Evolutionary conservation across 2,329 filamentous ascomycete species (phyloP), one percentile per base, ranked within the genome.

Genomic region (Fusarium udum): DNA sequence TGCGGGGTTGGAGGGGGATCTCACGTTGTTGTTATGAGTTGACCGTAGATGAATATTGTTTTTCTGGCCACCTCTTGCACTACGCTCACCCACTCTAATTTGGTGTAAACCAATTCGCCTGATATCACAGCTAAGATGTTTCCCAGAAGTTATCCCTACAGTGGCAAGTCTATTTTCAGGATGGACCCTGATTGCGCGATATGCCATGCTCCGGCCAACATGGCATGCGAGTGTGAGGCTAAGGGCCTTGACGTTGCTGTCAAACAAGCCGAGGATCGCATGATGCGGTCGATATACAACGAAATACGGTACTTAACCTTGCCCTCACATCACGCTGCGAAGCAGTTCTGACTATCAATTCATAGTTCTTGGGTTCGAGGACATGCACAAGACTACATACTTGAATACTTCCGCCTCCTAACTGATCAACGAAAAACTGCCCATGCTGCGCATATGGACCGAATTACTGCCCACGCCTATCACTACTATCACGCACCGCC

Each of bases 131-230:
- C 85, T 86, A 85, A 87, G 80, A 89, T 89, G 86, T 85, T 85
- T 84, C 73, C 81, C 79, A 88, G 83, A 84, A 84, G 85, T 63
- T 78, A 81, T 51, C 82, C 83, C 75, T 76, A 79, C 76, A 82
- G 84, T 77, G 83, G 84, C 77, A 88, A 87, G 81, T 80, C 83
- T 69, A 77, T 87, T 79, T 86, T 88, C 80, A 90, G 86, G 81
- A 92, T 92, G 89, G 90, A 92, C 77, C 90, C 90, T 48, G 89
- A 92, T 82, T 92, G 91, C 81, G 90, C 90, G 60, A 90, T 92
- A 78, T 92, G 91, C 80, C 85, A 85, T 77, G 85, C 87, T 71
- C 89, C 90, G 69, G 89, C 90, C 51, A 84, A 84, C 46, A 79
- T 86, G 75, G 85, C 84, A 69, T 92, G 91, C 80, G 89, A 91